A percentile compares a stretch with the other conserved stretches of the same genome.
phyloP scores from a whole-genome alignment of 2,329 filamentous ascomycete genomes.

The Pyrenophora graminea region DNA sequence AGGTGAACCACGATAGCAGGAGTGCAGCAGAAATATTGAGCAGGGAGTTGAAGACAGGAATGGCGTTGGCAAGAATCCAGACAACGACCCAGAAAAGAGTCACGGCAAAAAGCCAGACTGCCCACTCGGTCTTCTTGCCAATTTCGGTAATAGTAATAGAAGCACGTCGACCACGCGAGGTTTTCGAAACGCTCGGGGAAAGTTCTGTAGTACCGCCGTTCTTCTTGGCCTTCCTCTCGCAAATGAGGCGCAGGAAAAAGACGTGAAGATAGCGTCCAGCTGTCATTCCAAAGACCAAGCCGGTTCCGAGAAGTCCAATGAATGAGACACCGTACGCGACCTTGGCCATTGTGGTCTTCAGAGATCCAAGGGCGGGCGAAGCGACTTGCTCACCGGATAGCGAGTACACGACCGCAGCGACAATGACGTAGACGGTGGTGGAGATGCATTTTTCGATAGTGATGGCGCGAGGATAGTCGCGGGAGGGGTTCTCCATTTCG shows the following conservation, averaged over 20 bases:
- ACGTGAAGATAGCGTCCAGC: conserved; percentile 29
- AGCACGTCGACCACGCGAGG: conserved; percentile 21
- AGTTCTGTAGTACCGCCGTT: conserved; percentile 3
- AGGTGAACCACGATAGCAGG: conserved; percentile 35
- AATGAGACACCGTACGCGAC: conserved; percentile 29
- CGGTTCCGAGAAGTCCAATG: conserved; percentile 30
- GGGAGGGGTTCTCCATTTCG: conserved; percentile 34
- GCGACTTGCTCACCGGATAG: conserved; percentile 33
- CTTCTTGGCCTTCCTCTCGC: conserved; percentile 19
- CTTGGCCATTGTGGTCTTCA: conserved; percentile 29
- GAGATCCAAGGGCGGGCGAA: conserved; percentile 29
- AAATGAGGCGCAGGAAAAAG: conserved; percentile 28
- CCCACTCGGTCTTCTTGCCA: conserved; percentile 24
- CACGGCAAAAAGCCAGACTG: conserved; percentile 30
- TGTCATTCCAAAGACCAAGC: conserved; percentile 32
- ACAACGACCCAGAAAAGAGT: conserved; percentile 33
- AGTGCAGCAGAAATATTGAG: conserved; percentile 34
- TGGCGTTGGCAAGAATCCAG: conserved; percentile 36
- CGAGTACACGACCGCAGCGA: conserved; percentile 30
- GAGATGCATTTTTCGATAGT: conserved; percentile 33
- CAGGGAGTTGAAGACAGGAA: conserved; percentile 33
- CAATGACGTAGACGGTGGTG: conserved; percentile 27
- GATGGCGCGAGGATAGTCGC: conserved; percentile 32
- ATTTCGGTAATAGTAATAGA: conserved; percentile 18
- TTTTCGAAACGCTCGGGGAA: conserved; percentile 12